Percentiles rank a stretch among this genome's conserved stretches.
These are phyloP conservation scores for Botrytis aclada DNA, from an alignment of 2,329 filamentous ascomycete species.

Conservation along the genomic window DNA sequence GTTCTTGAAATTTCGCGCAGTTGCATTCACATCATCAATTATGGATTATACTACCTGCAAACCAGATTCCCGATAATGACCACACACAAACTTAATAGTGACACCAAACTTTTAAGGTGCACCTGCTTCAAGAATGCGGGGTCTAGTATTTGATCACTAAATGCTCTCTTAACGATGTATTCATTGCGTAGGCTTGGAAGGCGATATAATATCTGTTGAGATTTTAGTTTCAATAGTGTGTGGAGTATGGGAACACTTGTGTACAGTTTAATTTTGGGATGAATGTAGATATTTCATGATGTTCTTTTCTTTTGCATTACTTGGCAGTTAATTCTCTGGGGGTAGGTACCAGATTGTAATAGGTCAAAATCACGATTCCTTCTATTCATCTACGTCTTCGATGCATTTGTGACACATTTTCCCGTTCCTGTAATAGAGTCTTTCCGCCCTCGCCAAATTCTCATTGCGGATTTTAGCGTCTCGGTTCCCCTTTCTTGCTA, in stretches of 20 bases:
- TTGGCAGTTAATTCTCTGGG: too few species aligned
- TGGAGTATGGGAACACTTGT: background rate
- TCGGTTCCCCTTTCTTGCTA: slow-evolving; percentile 19
- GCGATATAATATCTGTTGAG: background rate
- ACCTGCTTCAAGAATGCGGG: fast-evolving
- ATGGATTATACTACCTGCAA: background rate
- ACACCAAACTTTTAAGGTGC: background rate
- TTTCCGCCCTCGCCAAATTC: background rate
- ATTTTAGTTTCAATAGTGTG: background rate
- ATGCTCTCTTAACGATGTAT: background rate
- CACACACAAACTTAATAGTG: background rate
- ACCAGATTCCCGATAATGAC: background rate
- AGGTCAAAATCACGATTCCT: background rate
- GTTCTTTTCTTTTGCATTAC: background rate
- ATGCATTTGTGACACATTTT: background rate
- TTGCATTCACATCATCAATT: background rate
- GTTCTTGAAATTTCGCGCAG: background rate
- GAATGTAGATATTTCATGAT: fast-evolving
- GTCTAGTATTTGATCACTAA: background rate
- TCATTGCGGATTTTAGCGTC: slow-evolving; percentile 5
- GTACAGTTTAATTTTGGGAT: background rate
- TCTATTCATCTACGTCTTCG: too few species aligned
- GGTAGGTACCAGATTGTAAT: fast-evolving
- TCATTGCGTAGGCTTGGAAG: background rate
- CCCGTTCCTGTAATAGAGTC: background rate